Percentiles rank a stretch among this genome's conserved stretches.
Conservation (phyloP, 2,329 filamentous ascomycete genomes). For the Trichoderma atroviride region DNA sequence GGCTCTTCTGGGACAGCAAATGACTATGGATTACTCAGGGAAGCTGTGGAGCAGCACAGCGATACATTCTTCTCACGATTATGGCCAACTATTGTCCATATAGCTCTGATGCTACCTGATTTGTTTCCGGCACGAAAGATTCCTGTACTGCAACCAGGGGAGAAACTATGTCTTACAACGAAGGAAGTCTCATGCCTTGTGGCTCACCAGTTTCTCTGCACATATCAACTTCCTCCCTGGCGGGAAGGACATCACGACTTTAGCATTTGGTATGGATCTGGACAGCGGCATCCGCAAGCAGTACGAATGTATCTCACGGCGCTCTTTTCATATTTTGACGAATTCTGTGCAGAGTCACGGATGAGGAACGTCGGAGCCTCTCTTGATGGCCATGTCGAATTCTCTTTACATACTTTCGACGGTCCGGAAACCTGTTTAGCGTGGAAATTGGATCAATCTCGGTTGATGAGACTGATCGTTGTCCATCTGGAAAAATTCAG, state of each 20-base stretch:
- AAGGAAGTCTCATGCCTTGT: constrained; percentile 38
- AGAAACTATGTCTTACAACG: constrained; percentile 31
- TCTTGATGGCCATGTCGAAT: constrained; percentile 24
- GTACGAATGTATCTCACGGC: constrained; percentile 37
- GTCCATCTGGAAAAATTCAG: constrained; percentile 33
- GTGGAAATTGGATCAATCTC: background rate
- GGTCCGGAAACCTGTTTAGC: background rate
- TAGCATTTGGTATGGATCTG: constrained; percentile 40
- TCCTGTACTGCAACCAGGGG: constrained; percentile 27
- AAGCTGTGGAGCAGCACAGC: constrained; percentile 8
- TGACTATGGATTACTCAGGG: constrained; percentile 33
- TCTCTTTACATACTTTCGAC: constrained; percentile 30
- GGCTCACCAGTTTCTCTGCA: constrained; percentile 40
- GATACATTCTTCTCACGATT: constrained; percentile 24
- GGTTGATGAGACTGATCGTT: constrained; percentile 28
- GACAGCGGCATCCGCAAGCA: constrained; percentile 38
- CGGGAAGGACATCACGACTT: constrained; percentile 39
- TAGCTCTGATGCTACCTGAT: constrained; percentile 30
- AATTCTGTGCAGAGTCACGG: constrained; percentile 19
- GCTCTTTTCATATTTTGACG: constrained; percentile 37
- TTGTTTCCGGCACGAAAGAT: constrained; percentile 32
- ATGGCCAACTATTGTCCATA: constrained; percentile 34
- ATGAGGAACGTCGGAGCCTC: constrained; percentile 9
- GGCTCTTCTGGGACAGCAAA: constrained; percentile 29
- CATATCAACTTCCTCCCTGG: constrained; percentile 29